Base-by-base conservation (phyloP, 2,329 filamentous ascomycete genomes). In the Seiridium unicorne region DNA sequence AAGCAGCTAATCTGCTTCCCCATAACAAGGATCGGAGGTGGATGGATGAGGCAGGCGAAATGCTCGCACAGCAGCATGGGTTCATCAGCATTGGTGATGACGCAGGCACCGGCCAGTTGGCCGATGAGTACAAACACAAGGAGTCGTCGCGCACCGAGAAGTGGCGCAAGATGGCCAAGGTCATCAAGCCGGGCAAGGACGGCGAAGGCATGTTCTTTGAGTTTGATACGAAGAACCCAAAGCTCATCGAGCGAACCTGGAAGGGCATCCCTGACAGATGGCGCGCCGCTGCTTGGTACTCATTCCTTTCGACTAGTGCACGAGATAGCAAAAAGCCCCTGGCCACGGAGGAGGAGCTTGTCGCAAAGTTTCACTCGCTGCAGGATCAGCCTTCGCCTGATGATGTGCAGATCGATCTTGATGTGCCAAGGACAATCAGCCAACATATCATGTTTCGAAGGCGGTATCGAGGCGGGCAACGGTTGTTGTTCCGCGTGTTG, bases 231-330 rank as follows among this genome's bases (percentile, higher is more conserved):
- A 87, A 84, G 64, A 91, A 90, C 72, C 83, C 90, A n/a, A 93
- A 97, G 73, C 80, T 99, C 48, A 88, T 97, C 61, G 90, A 93
- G 65, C 86, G 95, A 59, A 96, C 93, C 1, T 99, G 95, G 95
- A 99, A 99, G 73, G 95, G 95, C 36, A 97, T 99, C 64, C 95
- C 95, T 0, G 95, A 99, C 75, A 88, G 92, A 63, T 99, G 95
- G 95, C 89, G 95, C 56, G 86, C 90, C 38, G 90, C 92, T 1
- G 95, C 94, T 2, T 99, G 95, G 95, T 94, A 94, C 77, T 92
- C 93, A 3, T 99, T 99, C 72, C 83, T 99, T 35, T 84, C 87
- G 5, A 80, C 89, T 7, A 94, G 91, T 64, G 92, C 93, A 40
- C 88, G 84, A 69, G 85, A 82, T 62, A 81, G 85, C 63, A 76